Conservation (phyloP, 306 rosid species). For the Dryas drummondii region DNA sequence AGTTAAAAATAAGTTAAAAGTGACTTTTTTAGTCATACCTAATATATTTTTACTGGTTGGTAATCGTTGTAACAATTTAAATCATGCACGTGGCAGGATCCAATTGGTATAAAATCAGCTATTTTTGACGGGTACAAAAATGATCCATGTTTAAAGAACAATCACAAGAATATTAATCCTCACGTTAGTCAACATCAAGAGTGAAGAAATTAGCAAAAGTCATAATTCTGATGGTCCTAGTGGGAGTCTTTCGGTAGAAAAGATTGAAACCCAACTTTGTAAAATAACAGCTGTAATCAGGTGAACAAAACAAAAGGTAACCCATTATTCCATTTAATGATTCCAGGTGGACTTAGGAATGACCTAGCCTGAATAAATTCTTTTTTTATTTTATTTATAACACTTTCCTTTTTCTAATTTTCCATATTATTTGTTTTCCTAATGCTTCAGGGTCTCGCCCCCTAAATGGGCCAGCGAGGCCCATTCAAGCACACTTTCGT, state of each 20-base stretch:
- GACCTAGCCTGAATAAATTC: not conserved
- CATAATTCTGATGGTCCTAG: not conserved
- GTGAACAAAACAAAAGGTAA: not conserved
- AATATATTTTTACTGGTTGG: too few species aligned
- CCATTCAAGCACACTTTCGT: not conserved
- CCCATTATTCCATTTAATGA: not conserved
- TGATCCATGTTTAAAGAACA: not conserved
- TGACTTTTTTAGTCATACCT: too few species aligned
- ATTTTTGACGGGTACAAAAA: too few species aligned
- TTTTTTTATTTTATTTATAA: not conserved
- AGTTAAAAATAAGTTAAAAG: too few species aligned
- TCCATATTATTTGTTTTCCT: too few species aligned
- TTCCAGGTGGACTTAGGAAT: conserved; percentile 1
- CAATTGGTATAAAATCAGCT: too few species aligned
- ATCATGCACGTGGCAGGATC: too few species aligned
- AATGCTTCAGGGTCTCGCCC: not conserved
- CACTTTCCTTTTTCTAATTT: too few species aligned
- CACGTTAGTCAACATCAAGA: not conserved
- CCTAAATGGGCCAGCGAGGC: conserved; percentile 3
- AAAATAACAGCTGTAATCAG: not conserved
- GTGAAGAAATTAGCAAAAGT: not conserved
- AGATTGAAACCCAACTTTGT: not conserved
- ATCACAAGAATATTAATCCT: too few species aligned
- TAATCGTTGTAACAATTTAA: too few species aligned
- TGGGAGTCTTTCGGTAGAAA: not conserved